Percentiles rank a stretch among this genome's conserved stretches.
Conservation (phyloP, 768 basidiomycete species). For the Terana coerulea region DNA sequence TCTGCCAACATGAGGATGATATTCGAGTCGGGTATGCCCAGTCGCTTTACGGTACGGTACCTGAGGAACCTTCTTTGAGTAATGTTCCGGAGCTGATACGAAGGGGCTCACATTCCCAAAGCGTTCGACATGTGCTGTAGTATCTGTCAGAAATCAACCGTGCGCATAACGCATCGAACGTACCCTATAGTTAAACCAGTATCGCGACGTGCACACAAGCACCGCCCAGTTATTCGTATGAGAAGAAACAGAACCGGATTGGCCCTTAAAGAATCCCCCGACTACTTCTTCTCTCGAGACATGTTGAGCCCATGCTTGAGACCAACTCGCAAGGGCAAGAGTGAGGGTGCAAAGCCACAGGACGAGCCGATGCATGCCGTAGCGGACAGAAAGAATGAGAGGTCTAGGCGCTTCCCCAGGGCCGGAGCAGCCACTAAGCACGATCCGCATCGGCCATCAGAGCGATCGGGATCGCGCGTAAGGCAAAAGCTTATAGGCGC, state of each 20-base stretch:
- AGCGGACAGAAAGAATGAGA: background rate
- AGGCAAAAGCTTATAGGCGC: background rate
- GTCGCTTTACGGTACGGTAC: slow-evolving; percentile 97
- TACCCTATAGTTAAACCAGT: slow-evolving; percentile 99
- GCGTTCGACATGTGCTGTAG: slow-evolving; percentile 96
- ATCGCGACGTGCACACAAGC: slow-evolving; percentile 87
- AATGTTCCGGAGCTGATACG: background rate
- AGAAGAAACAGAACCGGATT: slow-evolving; percentile 2
- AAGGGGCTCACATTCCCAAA: slow-evolving; percentile 76
- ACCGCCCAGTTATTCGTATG: slow-evolving; percentile 99
- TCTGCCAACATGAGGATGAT: slow-evolving; percentile 99
- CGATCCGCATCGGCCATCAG: slow-evolving; percentile 1
- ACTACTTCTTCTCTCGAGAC: background rate
- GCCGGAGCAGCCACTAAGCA: no score
- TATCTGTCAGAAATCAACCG: background rate
- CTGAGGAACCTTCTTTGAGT: slow-evolving; percentile 33
- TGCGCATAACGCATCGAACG: no score
- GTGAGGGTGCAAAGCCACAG: background rate
- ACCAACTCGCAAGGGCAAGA: slow-evolving; percentile 6
- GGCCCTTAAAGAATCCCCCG: slow-evolving; percentile 2
- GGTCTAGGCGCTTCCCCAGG: background rate
- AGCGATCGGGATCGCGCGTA: slow-evolving; percentile 4
- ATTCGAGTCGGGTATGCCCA: slow-evolving; percentile 97
- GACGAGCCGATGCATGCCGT: background rate
- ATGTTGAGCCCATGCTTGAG: slow-evolving; percentile 2